Conservation (phyloP, 768 basidiomycete genomes). For the Auricularia sp. region DNA sequence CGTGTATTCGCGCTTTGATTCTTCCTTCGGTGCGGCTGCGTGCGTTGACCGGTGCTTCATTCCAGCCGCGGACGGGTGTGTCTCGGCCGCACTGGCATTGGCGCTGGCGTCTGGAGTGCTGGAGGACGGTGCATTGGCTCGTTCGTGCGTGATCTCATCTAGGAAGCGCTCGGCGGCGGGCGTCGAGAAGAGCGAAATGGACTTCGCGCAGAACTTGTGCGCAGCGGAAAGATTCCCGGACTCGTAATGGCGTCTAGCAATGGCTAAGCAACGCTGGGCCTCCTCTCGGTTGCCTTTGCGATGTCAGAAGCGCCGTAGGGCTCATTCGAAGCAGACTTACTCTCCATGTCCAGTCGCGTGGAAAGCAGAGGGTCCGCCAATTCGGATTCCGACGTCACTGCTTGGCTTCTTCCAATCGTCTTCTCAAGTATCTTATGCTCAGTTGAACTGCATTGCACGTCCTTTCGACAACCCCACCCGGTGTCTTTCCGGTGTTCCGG, state of each 20-base stretch:
- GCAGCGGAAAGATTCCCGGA: slow-evolving; percentile 66
- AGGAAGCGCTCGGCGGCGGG: slow-evolving; percentile 63
- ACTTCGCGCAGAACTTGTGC: slow-evolving; percentile 84
- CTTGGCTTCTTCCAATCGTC: no score
- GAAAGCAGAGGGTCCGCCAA: no score
- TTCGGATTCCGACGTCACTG: no score
- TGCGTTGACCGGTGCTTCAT: slow-evolving; percentile 48
- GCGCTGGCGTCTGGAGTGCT: slow-evolving; percentile 31
- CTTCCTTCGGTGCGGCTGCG: slow-evolving; percentile 1
- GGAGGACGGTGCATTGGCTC: slow-evolving; percentile 26
- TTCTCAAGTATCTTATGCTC: no score
- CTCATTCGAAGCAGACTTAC: neutral
- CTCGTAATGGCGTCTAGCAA: slow-evolving; percentile 67
- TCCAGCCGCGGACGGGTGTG: slow-evolving; percentile 66
- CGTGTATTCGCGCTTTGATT: slow-evolving; percentile 79
- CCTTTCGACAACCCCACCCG: no score
- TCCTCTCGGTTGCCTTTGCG: slow-evolving; percentile 68
- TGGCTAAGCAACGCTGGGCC: slow-evolving; percentile 67
- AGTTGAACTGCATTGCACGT: no score
- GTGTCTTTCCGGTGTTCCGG: no score
- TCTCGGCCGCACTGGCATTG: slow-evolving; percentile 30
- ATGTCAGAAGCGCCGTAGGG: neutral
- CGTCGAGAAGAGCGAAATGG: slow-evolving; percentile 70
- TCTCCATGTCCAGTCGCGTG: neutral
- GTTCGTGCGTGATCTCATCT: slow-evolving; percentile 50